phyloP scores from a whole-genome alignment of 1,284 basidiomycete genomes.

The Inonotus obliquus region DNA sequence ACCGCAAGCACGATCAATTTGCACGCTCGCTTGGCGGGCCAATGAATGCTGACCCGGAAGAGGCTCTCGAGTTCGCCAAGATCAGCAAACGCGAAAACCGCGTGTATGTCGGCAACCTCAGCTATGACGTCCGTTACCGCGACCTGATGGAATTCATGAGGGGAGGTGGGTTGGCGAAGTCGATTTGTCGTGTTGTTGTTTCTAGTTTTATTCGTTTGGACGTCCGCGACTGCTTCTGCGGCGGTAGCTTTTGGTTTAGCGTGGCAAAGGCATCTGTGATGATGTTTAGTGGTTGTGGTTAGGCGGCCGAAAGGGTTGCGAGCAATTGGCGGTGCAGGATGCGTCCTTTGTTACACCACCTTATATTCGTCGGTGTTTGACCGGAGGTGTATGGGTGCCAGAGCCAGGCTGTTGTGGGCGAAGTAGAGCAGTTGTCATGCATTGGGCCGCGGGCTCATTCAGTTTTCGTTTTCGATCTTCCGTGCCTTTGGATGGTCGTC shows the following conservation, averaged over 20 bases:
- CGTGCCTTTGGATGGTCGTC: slow-evolving; percentile 24
- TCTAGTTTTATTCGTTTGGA: slow-evolving; percentile 13
- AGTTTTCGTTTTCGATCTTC: slow-evolving; percentile 11
- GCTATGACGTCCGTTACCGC: slow-evolving; percentile 96
- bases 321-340: slow-evolving; percentile 1
- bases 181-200: slow-evolving; percentile 21
- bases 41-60: slow-evolving; percentile 86
- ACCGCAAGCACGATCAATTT: slow-evolving; percentile 63
- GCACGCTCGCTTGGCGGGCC: slow-evolving; percentile 81
- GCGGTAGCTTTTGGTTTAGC: background rate
- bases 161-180: slow-evolving; percentile 92
- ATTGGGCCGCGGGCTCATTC: slow-evolving; percentile 10
- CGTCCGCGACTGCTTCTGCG: background rate
- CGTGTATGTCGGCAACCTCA: slow-evolving; percentile 97
- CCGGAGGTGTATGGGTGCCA: background rate
- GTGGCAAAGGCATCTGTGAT: slow-evolving; percentile 3
- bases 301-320: slow-evolving; percentile 5
- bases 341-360: background rate
- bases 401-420: slow-evolving; percentile 8
- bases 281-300: slow-evolving; percentile 12
- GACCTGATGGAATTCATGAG: slow-evolving; percentile 98
- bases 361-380: background rate
- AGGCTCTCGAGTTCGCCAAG: slow-evolving; percentile 87
- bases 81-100: slow-evolving; percentile 95
- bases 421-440: slow-evolving; percentile 10